A percentile compares a stretch with the other conserved stretches of the same genome.
phyloP scores from a whole-genome alignment of 306 rosid genomes.

The Acmispon strigosus region DNA sequence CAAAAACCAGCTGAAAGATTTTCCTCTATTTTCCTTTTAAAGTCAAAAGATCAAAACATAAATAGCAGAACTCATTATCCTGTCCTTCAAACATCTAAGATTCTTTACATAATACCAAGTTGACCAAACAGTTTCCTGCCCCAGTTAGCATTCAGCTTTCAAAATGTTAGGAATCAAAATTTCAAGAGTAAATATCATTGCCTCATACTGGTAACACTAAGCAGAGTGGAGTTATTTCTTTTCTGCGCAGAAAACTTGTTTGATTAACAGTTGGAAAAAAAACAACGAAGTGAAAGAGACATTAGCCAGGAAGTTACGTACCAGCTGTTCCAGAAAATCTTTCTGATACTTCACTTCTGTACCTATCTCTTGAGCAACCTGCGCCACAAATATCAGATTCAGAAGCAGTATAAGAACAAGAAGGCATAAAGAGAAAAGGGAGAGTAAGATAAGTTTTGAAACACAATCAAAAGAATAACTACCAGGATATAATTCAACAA shows the following conservation, averaged over 20 bases:
- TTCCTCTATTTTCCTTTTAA: neutral
- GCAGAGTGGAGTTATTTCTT: neutral
- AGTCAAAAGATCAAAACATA: neutral
- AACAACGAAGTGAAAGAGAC: neutral
- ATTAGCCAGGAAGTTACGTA: constrained; percentile 21
- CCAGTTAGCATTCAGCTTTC: neutral
- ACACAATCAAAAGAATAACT: neutral
- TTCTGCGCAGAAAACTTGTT: neutral
- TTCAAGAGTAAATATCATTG: neutral
- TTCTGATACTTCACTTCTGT: constrained; percentile 71
- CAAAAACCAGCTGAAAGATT: neutral
- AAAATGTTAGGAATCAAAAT: neutral
- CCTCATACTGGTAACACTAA: neutral
- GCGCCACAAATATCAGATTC: constrained; percentile 16
- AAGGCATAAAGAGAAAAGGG: neutral
- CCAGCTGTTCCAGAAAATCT: constrained; percentile 77
- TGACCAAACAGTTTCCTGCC: constrained; percentile 3
- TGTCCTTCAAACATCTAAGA: neutral
- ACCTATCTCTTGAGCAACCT: constrained; percentile 88
- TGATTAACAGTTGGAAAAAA: neutral
- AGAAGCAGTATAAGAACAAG: constrained; percentile 1
- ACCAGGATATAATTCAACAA: neutral
- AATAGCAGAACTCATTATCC: neutral
- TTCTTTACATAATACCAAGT: neutral
- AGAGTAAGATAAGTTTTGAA: neutral